Evolutionary conservation across 352 stramenopile genomes (phyloP), one percentile per base, ranked within the genome.

Genomic region (Pythium grandisporangium): DNA sequence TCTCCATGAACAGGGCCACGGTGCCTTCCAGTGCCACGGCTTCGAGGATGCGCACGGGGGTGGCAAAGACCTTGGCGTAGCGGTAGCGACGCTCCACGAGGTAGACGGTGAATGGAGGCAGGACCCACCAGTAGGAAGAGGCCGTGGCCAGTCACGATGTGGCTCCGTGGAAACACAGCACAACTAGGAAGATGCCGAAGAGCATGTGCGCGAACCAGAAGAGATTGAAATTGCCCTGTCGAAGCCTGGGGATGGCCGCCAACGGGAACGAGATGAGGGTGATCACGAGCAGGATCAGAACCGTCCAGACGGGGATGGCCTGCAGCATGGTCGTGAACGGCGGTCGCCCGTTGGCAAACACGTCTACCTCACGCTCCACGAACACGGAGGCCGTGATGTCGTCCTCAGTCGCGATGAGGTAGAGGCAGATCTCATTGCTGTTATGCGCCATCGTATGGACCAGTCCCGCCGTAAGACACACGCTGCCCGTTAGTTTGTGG

Each of bases 171-270:
- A 88, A 69, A 22, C 53, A 59, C 20, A 86, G 30, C 19, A 87
- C 55, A 12, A 93, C 6, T 21, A 90, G 42, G 47, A 90, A 90
- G 3, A 62, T 30, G 2, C 69, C 71, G 39, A 88, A 85, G 8
- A 87, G 62, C 72, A 89, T 84, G 61, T 91, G 78, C 43, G 70
- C 80, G 64, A 74, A 82, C 75, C 73, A 88, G 42, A 91, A 91
- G 12, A 79, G 35, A 51, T 87, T 87, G 58, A 89, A 91, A 23
- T 66, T 66, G 41, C 75, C 72, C 45, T 85, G 71, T 3, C 71
- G 71, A 42, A 86, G 75, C 49, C 79, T 83, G 27, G 76, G 70
- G 46, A 84, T 82, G 23, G 73, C 72, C 17, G 78, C 68, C 0
- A 83, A 42, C 6, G 77, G 74, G 50, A 88, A 81, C 37, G 75